phyloP scores from a whole-genome alignment of 1,284 basidiomycete genomes.

The Ganoderma sp. region DNA sequence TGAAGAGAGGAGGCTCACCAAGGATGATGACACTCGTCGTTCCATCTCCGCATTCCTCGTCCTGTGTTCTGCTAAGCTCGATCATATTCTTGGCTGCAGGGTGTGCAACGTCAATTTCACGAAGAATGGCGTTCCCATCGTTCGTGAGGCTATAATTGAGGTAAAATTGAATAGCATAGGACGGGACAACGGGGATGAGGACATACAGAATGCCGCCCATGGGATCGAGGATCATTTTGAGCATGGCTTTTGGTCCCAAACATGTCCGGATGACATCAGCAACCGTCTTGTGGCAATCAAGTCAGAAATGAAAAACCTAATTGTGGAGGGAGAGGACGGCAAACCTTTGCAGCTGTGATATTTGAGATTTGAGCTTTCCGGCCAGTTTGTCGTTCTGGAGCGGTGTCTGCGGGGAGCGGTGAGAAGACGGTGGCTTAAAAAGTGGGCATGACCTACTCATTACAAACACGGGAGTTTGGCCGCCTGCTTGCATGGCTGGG shows the following conservation, averaged over 20 bases:
- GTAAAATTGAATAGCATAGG: conserved; percentile 8
- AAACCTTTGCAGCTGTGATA: conserved; percentile 95
- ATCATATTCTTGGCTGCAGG: conserved; percentile 99
- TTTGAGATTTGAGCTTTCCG: conserved; percentile 97
- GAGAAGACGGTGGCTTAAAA: neutral
- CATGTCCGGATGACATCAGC: conserved; percentile 99
- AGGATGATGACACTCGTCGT: conserved; percentile 98
- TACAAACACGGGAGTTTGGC: conserved; percentile 76
- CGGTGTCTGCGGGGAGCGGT: conserved; percentile 69
- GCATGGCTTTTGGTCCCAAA: conserved; percentile 96
- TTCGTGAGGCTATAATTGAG: conserved; percentile 80
- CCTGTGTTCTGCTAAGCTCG: conserved; percentile 95
- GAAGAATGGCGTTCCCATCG: conserved; percentile 96
- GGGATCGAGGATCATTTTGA: conserved; percentile 99
- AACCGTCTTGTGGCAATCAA: conserved; percentile 70
- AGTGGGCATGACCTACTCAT: conserved; percentile 56
- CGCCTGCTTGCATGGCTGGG: conserved; percentile 47
- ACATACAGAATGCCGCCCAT: conserved; percentile 95
- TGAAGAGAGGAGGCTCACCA: conserved; percentile 55
- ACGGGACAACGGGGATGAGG: neutral
- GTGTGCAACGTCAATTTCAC: conserved; percentile 98
- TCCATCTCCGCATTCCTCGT: conserved; percentile 98
- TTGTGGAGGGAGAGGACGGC: neutral
- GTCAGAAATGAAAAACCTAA: too few relatives aligned
- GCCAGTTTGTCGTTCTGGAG: conserved; percentile 91